Evolutionary conservation across 352 stramenopile genomes (phyloP), one percentile per base, ranked within the genome.

Genomic region (Pythium oligandrum): DNA sequence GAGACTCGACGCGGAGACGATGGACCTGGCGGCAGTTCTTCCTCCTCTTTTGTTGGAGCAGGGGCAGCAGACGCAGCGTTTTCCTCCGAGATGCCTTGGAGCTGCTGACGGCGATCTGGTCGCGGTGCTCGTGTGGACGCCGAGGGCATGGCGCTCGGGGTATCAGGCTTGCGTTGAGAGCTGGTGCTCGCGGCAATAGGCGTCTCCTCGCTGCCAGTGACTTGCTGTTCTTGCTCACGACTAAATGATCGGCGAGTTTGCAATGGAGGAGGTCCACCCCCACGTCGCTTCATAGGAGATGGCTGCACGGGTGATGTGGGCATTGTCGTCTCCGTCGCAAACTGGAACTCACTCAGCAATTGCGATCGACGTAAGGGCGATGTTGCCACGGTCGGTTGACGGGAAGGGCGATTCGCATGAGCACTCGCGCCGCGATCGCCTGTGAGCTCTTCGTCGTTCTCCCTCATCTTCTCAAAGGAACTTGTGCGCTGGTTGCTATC

Each of bases 71-170:
- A n/a, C 44, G 39, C 52, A 11, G 10, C 10, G 44, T 50, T 46
- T 46, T 68, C 61, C 42, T 68, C 61, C 1, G n/a, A 40, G 61
- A 84, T 78, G 6, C 74, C 68, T 11, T 83, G 53, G 1, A 83
- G 69, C 33, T 49, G 54, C 6, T 7, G 32, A 4, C 61, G 54
- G 30, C 61, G 54, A 32, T 63, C 61, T 10, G 52, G 34, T 3
- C 61, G 54, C 1, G 55, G 10, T 5, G 45, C 31, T 7, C 55
- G 51, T 2, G 9, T 48, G 9, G 9, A 30, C 17, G 36, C 26
- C 7, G 61, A 50, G 4, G 61, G 55, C 32, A 49, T 30, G 6
- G 47, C 47, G 39, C 61, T 68, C 0, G 61, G 61, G 6, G 61
- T 68, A 37, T 68, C 61, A 12, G 61, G 61, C 51, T 68, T 68